Conservation (phyloP, 1,284 basidiomycete species). For the Boletellus deceptivus region DNA sequence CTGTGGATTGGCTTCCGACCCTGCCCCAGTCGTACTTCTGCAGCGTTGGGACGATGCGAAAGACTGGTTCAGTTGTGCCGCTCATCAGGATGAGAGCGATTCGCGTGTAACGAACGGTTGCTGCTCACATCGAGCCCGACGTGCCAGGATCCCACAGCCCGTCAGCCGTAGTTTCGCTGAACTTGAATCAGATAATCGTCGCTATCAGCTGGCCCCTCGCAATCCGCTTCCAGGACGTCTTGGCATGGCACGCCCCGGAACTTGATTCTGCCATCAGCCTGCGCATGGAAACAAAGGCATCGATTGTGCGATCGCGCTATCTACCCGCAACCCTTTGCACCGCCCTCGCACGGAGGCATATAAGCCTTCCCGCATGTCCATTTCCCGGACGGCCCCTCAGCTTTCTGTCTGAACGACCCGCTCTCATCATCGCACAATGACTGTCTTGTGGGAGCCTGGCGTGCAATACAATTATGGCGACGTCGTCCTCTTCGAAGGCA, state of each 20-base stretch:
- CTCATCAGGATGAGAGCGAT: slow-evolving; percentile 19
- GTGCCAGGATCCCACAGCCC: too few relatives aligned
- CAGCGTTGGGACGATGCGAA: slow-evolving; percentile 65
- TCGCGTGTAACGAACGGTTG: neutral
- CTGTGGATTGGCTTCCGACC: slow-evolving; percentile 59
- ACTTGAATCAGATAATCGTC: slow-evolving; percentile 28
- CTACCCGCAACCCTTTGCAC: slow-evolving; percentile 1
- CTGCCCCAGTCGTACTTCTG: slow-evolving; percentile 80
- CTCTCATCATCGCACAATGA: slow-evolving; percentile 37
- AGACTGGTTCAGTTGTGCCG: slow-evolving; percentile 41
- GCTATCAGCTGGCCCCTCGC: neutral
- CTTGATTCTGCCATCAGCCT: neutral
- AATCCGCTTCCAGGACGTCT: neutral
- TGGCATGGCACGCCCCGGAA: slow-evolving; percentile 1
- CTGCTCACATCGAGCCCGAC: too few relatives aligned
- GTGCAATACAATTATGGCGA: slow-evolving; percentile 56
- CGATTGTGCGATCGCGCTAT: too few relatives aligned
- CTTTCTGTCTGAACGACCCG: slow-evolving; percentile 3
- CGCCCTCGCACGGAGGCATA: slow-evolving; percentile 18
- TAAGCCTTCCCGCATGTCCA: slow-evolving; percentile 14
- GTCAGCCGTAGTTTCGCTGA: too few relatives aligned
- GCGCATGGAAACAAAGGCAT: slow-evolving; percentile 2
- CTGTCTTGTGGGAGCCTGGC: slow-evolving; percentile 59
- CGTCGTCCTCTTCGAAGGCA: slow-evolving; percentile 60
- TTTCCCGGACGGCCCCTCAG: slow-evolving; percentile 2